phyloP scores from a whole-genome alignment of 495 filamentous ascomycete genomes.

The Staphylotrichum longicolle region DNA sequence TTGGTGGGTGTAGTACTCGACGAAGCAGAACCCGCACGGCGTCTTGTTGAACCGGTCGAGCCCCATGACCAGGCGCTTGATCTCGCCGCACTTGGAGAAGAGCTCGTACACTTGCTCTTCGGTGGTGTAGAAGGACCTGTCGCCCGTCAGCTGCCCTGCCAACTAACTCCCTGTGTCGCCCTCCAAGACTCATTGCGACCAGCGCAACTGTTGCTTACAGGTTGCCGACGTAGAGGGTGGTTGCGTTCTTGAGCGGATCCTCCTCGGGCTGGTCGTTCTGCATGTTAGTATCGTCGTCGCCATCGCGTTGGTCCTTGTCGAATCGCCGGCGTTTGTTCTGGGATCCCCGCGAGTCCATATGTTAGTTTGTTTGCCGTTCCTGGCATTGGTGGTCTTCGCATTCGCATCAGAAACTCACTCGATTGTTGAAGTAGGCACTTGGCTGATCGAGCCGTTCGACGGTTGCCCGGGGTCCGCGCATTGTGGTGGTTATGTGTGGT shows the following conservation, averaged over 20 bases:
- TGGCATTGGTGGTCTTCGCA: background rate
- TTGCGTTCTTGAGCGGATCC: constrained; percentile 78
- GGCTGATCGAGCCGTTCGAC: constrained; percentile 86
- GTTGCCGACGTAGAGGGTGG: constrained; percentile 97
- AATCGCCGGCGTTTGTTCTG: constrained; percentile 63
- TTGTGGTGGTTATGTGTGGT: constrained; percentile 14
- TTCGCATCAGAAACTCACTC: constrained; percentile 50
- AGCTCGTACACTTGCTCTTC: constrained; percentile 99
- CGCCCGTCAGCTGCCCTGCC: constrained; percentile 2
- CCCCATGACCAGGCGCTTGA: constrained; percentile 98
- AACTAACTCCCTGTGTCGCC: background rate
- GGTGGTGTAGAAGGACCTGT: constrained; percentile 97
- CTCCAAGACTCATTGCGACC: background rate
- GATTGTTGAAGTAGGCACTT: constrained; percentile 79
- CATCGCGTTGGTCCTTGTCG: constrained; percentile 60
- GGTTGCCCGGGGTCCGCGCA: constrained; percentile 52
- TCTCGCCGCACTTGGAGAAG: constrained; percentile 95
- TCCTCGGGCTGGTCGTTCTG: constrained; percentile 53
- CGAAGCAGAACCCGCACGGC: constrained; percentile 98
- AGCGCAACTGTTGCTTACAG: constrained; percentile 56
- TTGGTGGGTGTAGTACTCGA: constrained; percentile 97
- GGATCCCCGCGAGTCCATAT: background rate
- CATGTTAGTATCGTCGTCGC: constrained; percentile 46
- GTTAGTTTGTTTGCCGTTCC: constrained; percentile 8
- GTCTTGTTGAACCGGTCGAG: constrained; percentile 96